phyloP scores from a whole-genome alignment of 352 stramenopile species.

The Globisporangium ultimum region DNA sequence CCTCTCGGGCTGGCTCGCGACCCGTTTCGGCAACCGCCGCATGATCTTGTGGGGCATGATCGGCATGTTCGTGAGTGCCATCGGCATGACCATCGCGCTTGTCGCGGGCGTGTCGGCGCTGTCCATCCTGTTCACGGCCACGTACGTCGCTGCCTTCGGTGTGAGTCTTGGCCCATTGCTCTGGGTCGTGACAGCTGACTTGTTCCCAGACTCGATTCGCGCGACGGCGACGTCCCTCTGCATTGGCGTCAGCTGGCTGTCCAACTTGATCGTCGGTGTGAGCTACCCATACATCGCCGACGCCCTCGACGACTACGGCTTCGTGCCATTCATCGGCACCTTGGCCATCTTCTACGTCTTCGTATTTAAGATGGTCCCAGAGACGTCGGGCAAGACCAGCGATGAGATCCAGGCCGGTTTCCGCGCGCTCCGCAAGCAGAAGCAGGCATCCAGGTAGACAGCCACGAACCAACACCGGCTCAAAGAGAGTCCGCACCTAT shows the following conservation, averaged over 20 bases:
- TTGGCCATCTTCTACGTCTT: constrained; percentile 42
- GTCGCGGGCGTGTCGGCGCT: constrained; percentile 7
- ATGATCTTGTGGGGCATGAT: constrained; percentile 44
- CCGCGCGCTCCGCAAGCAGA: constrained; percentile 18
- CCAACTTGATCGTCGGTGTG: constrained; percentile 49
- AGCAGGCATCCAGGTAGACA: not conserved
- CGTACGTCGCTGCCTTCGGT: constrained; percentile 43
- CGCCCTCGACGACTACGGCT: constrained; percentile 33
- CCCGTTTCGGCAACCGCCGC: constrained; percentile 41
- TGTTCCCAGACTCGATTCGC: constrained; percentile 56
- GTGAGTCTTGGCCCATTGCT: constrained; percentile 50
- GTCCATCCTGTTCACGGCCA: constrained; percentile 46
- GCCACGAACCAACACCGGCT: too few relatives aligned
- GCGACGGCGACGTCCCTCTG: constrained; percentile 39
- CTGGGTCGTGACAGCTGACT: constrained; percentile 43
- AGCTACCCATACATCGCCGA: constrained; percentile 54
- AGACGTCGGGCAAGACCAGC: constrained; percentile 56
- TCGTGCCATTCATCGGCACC: constrained; percentile 48
- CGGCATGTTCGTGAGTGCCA: constrained; percentile 42
- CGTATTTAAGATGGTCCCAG: constrained; percentile 40
- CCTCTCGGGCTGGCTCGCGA: constrained; percentile 27
- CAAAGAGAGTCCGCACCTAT: too few relatives aligned
- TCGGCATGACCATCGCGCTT: constrained; percentile 43
- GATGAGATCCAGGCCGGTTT: constrained; percentile 60
- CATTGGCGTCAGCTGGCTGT: constrained; percentile 50